These are phyloP conservation scores for Endotrypanum monterogeii DNA, from an alignment of 208 protist genomes.

Conservation along the genomic window DNA sequence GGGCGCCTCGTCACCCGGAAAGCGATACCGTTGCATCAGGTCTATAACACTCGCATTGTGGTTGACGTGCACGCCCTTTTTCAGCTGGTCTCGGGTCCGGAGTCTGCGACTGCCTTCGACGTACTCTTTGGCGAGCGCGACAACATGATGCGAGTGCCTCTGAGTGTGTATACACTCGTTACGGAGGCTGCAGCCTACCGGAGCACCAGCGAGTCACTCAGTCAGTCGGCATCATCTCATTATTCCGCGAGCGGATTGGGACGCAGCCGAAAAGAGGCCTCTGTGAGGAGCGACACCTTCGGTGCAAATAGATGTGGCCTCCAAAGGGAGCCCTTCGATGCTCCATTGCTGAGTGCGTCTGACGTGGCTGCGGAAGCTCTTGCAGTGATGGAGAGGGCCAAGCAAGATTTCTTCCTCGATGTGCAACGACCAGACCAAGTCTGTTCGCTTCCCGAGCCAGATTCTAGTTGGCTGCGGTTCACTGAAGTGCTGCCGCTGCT, in stretches of 20 bases:
- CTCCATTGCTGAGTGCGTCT: conserved; percentile 27
- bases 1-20: conserved; percentile 34
- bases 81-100: conserved; percentile 40
- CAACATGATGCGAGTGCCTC: conserved; percentile 84
- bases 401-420: conserved; percentile 63
- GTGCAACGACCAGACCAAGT: conserved; percentile 57
- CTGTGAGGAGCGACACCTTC: not conserved
- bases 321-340: not conserved
- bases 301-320: not conserved
- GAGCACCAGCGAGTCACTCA: conserved; percentile 10
- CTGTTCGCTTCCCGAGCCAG: conserved; percentile 35
- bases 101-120: conserved; percentile 46
- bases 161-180: conserved; percentile 51
- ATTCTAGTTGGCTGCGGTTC: conserved; percentile 44
- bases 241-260: not conserved
- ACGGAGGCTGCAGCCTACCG: conserved; percentile 35
- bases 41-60: conserved; percentile 49
- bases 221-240: not conserved
- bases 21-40: conserved; percentile 23
- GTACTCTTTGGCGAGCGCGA: conserved; percentile 46
- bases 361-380: conserved; percentile 54
- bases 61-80: conserved; percentile 72
- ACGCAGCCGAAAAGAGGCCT: not conserved
- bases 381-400: conserved; percentile 54
- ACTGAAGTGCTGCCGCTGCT: conserved; percentile 35